phyloP scores from a whole-genome alignment of 2,329 filamentous ascomycete genomes.

The Colletotrichum tanaceti region DNA sequence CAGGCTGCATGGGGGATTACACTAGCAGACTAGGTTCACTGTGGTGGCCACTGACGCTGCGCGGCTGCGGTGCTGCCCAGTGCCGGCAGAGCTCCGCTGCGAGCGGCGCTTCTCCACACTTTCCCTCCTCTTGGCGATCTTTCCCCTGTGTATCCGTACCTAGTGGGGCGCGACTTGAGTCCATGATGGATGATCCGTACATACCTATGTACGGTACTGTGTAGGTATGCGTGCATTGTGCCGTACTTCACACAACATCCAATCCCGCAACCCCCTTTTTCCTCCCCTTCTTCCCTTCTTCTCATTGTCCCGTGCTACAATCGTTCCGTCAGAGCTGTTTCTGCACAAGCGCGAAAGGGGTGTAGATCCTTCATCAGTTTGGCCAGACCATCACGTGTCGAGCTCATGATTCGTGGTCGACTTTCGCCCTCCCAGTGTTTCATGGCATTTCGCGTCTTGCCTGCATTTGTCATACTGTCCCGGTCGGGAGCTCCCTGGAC shows the following conservation, averaged over 20 bases:
- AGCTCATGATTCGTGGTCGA: constrained; percentile 29
- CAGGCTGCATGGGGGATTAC: constrained; percentile 5
- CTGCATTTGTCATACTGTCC: constrained; percentile 8
- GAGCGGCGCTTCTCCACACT: constrained; percentile 23
- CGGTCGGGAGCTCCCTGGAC: not conserved
- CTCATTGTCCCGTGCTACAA: not conserved
- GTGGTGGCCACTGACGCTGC: constrained; percentile 9
- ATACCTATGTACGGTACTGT: no score
- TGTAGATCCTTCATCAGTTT: constrained; percentile 10
- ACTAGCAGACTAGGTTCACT: no score
- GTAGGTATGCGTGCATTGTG: not conserved
- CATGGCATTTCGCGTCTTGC: constrained; percentile 4
- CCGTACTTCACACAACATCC: not conserved
- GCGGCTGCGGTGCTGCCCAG: constrained; percentile 17
- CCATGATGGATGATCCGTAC: constrained; percentile 28
- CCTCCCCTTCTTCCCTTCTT: not conserved
- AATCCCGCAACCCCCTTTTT: constrained; percentile 3
- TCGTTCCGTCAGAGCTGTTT: not conserved
- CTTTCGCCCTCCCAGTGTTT: constrained; percentile 20
- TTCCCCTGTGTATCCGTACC: constrained; percentile 17
- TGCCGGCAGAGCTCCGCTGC: constrained; percentile 15
- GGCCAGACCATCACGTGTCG: constrained; percentile 15
- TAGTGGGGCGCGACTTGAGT: not conserved
- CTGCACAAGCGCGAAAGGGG: not conserved
- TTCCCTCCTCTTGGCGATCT: constrained; percentile 14